Conservation (phyloP, 441 rosid species). For the Corymbia calophylla region DNA sequence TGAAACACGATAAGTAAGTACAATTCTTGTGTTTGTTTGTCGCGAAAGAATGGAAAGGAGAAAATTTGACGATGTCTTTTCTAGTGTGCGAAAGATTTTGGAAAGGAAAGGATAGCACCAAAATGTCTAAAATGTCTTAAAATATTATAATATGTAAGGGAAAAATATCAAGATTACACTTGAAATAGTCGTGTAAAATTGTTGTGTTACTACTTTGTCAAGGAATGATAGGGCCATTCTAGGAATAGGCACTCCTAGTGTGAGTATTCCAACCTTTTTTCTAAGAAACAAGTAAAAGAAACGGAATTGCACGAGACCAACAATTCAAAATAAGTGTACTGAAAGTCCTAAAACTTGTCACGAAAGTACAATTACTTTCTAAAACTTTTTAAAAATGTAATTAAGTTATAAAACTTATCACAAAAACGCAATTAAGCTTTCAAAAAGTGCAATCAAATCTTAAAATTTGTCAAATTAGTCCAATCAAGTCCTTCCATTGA, state of each 20-base stretch:
- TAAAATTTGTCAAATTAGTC: too few species aligned
- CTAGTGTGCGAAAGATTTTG: fast-evolving
- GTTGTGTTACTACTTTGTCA: background rate
- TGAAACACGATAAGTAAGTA: background rate
- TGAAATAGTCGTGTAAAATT: background rate
- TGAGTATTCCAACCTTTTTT: background rate
- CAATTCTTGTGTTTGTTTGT: background rate
- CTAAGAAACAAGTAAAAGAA: background rate
- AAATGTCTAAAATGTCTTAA: background rate
- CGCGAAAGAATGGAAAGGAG: background rate
- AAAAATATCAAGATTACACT: background rate
- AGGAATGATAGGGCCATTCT: background rate
- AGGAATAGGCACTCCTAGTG: background rate
- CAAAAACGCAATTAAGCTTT: too few species aligned
- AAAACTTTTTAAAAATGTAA: too few species aligned
- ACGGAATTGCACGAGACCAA: background rate
- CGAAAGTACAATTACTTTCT: too few species aligned
- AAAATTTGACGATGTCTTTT: background rate
- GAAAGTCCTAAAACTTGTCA: too few species aligned
- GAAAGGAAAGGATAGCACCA: background rate
- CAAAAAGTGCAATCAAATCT: fast-evolving
- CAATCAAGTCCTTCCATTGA: fast-evolving
- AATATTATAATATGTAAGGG: background rate
- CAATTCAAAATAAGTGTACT: too few species aligned
- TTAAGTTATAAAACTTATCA: too few species aligned